phyloP scores from a whole-genome alignment of 495 filamentous ascomycete genomes.

The Penicillium odoratum region DNA sequence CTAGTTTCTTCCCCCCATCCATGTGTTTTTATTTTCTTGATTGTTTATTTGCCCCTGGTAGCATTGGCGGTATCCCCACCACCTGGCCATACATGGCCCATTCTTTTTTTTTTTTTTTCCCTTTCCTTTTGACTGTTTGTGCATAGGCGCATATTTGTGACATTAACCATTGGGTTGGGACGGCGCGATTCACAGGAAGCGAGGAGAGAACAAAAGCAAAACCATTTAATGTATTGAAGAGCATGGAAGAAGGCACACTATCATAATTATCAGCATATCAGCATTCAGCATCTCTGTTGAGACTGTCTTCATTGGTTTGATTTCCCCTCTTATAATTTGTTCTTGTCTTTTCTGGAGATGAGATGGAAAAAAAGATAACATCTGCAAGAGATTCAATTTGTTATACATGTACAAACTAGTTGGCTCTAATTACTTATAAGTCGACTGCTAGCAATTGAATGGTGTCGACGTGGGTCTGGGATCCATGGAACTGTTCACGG shows the following conservation, averaged over 20 bases:
- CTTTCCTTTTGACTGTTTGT: conserved; percentile 20
- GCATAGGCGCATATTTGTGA: conserved; percentile 36
- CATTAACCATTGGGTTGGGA: conserved; percentile 28
- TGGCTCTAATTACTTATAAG: too few species aligned
- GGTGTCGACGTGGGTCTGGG: too few species aligned
- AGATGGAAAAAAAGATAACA: too few species aligned
- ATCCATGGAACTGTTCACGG: too few species aligned
- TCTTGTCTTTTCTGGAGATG: background rate
- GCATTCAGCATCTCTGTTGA: conserved; percentile 24
- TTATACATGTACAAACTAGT: too few species aligned
- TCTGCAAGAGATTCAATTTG: too few species aligned
- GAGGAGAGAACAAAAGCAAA: conserved; percentile 22
- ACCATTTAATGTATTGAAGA: conserved; percentile 24
- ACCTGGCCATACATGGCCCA: background rate
- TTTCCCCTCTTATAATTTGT: conserved; percentile 13
- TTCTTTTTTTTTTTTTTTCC: conserved; percentile 13
- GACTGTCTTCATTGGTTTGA: conserved; percentile 1
- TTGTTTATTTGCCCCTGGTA: conserved; percentile 2
- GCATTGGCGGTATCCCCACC: conserved; percentile 1
- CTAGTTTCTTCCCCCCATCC: conserved; percentile 15
- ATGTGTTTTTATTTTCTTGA: conserved; percentile 10
- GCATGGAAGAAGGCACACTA: conserved; percentile 22
- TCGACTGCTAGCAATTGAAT: too few species aligned
- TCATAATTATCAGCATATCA: conserved; percentile 29
- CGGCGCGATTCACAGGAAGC: conserved; percentile 30